These are phyloP conservation scores for Globisporangium canariense DNA, from an alignment of 352 stramenopile species.

Conservation along the genomic window DNA sequence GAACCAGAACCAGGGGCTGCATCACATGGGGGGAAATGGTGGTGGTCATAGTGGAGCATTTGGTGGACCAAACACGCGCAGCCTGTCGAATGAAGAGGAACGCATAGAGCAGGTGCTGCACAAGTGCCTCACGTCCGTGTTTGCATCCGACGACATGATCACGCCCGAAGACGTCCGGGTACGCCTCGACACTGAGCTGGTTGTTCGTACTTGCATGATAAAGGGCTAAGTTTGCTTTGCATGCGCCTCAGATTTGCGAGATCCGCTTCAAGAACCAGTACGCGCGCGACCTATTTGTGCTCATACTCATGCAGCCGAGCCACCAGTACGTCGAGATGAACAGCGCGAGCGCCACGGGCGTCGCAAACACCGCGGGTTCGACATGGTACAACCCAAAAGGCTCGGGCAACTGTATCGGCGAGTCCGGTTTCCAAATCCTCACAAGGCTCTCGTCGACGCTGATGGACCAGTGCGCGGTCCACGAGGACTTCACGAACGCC, in stretches of 20 bases:
- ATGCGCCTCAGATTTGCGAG: slow-evolving; percentile 45
- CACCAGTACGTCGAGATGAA: slow-evolving; percentile 67
- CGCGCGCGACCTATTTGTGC: slow-evolving; percentile 72
- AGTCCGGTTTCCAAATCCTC: slow-evolving; percentile 63
- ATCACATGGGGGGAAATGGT: slow-evolving; percentile 14
- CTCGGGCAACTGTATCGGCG: slow-evolving; percentile 75
- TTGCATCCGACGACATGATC: slow-evolving; percentile 72
- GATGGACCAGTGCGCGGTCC: slow-evolving; percentile 69
- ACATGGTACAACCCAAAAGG: slow-evolving; percentile 81
- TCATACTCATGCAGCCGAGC: slow-evolving; percentile 85
- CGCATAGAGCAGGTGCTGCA: slow-evolving; percentile 77
- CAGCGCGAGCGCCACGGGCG: slow-evolving; percentile 17
- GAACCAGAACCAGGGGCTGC: slow-evolving; percentile 37
- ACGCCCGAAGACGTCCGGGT: slow-evolving; percentile 52
- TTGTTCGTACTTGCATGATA: not conserved
- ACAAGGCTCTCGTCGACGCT: slow-evolving; percentile 47
- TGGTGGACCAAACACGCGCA: slow-evolving; percentile 18
- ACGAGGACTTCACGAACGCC: slow-evolving; percentile 82
- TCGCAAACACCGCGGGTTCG: slow-evolving; percentile 24
- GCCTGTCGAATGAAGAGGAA: slow-evolving; percentile 70
- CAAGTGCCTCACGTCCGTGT: slow-evolving; percentile 78
- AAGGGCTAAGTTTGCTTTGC: slow-evolving; percentile 4
- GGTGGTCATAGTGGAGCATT: slow-evolving; percentile 15
- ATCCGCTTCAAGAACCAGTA: slow-evolving; percentile 63
- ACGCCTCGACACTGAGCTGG: not conserved